phyloP scores from a whole-genome alignment of 2,329 filamentous ascomycete genomes.

The Cladophialophora exuberans region DNA sequence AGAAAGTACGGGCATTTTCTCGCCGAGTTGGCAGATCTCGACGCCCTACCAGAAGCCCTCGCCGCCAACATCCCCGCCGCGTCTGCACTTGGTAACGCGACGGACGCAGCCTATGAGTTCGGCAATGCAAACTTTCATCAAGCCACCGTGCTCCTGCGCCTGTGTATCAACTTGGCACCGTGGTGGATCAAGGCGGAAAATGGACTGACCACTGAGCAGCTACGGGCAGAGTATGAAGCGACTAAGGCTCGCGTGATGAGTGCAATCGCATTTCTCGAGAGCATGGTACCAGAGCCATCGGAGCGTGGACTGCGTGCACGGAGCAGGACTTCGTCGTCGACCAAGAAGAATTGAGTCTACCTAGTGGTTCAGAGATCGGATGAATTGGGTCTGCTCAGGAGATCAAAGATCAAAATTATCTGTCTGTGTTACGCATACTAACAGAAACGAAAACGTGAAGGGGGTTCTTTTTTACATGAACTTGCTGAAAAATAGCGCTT shows the following conservation, averaged over 20 bases:
- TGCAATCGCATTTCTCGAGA: conserved; percentile 15
- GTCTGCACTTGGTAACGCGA: conserved; percentile 3
- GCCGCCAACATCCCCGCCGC: conserved; percentile 2
- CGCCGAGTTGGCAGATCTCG: conserved; percentile 11
- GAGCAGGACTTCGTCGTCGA: too few species aligned
- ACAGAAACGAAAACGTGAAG: too few species aligned
- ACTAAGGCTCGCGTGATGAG: conserved; percentile 16
- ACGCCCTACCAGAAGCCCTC: conserved; percentile 18
- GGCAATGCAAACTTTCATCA: conserved; percentile 21
- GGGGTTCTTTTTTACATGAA: too few species aligned
- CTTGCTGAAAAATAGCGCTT: too few species aligned
- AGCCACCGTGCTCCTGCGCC: conserved; percentile 20
- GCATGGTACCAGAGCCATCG: conserved; percentile 8
- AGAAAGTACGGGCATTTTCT: conserved; percentile 21
- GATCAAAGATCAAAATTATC: too few species aligned
- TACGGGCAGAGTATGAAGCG: conserved; percentile 15
- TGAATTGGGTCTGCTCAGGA: too few species aligned
- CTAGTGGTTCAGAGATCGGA: too few species aligned
- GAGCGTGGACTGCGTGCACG: conserved; percentile 1
- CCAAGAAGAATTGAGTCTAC: background rate
- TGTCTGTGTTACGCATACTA: too few species aligned
- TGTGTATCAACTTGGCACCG: conserved; percentile 27
- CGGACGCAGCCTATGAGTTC: conserved; percentile 18
- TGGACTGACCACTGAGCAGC: conserved; percentile 7
- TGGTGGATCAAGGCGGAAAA: conserved; percentile 27